A percentile compares a stretch with the other conserved stretches of the same genome.
These are phyloP conservation scores for Fusarium beomiforme DNA, from an alignment of 2,329 filamentous ascomycete species.

Conservation along the genomic window DNA sequence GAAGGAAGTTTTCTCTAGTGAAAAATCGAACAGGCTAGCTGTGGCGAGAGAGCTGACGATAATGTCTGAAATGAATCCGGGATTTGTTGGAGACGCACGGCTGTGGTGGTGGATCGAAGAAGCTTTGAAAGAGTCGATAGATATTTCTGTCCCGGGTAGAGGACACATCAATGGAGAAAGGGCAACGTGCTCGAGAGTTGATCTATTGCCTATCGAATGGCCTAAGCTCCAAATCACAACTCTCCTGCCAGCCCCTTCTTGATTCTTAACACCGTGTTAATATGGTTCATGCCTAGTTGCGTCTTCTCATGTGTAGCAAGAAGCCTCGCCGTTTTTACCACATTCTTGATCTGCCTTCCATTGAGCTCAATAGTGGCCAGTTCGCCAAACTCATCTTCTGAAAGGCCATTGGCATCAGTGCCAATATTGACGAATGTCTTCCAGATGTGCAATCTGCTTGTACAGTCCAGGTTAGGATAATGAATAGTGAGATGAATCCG, in stretches of 20 bases:
- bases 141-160: background rate
- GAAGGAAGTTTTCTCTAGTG: fast-evolving
- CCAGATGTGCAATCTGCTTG: background rate
- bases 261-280: background rate
- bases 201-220: background rate
- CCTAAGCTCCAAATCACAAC: fast-evolving
- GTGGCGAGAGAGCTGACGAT: background rate
- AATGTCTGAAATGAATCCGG: background rate
- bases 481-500: conserved; percentile 14
- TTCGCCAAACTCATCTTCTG: background rate
- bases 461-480: background rate
- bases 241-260: background rate
- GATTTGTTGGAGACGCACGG: background rate
- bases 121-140: too few species aligned
- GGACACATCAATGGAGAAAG: fast-evolving
- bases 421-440: background rate
- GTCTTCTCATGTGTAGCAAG: background rate
- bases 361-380: conserved; percentile 4
- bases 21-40: background rate
- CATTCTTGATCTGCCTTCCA: conserved; percentile 23
- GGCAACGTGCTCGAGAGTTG: background rate
- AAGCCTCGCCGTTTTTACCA: conserved; percentile 12
- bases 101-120: background rate
- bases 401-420: background rate
- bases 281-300: background rate